phyloP scores from a whole-genome alignment of 2,329 filamentous ascomycete genomes.

The Fragosphaeria purpurea region DNA sequence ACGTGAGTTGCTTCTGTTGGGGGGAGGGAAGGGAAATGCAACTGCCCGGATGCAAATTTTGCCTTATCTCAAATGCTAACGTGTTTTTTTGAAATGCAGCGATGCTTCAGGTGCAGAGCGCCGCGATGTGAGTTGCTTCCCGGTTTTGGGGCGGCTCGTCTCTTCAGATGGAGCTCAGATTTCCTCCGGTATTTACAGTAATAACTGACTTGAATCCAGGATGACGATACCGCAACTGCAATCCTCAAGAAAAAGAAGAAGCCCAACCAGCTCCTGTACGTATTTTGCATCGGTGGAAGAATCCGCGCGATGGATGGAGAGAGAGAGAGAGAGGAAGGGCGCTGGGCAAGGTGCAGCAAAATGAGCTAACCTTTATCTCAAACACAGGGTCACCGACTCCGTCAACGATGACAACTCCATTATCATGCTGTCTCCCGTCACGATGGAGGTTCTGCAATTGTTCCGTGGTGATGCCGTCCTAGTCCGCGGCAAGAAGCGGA shows the following conservation, averaged over 20 bases:
- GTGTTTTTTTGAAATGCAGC: conserved; percentile 35
- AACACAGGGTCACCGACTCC: conserved; percentile 82
- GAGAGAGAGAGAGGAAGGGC: too few relatives aligned
- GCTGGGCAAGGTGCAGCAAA: not conserved
- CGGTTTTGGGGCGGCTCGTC: too few relatives aligned
- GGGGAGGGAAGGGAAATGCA: too few relatives aligned
- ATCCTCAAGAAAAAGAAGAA: conserved; percentile 99
- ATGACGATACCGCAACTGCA: conserved; percentile 86
- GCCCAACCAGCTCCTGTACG: conserved; percentile 94
- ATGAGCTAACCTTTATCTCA: not conserved
- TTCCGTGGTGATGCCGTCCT: conserved; percentile 98
- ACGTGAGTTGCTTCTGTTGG: conserved; percentile 43
- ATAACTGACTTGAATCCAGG: conserved; percentile 34
- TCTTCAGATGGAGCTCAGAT: too few relatives aligned
- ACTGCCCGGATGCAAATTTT: too few relatives aligned
- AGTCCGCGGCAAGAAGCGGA: conserved; percentile 98
- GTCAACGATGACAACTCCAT: conserved; percentile 99
- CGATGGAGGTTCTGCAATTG: conserved; percentile 95
- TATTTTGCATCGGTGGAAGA: not conserved
- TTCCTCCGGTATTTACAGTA: too few relatives aligned
- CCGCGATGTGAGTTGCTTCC: conserved; percentile 56
- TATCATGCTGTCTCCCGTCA: conserved; percentile 95
- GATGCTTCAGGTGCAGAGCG: conserved; percentile 82
- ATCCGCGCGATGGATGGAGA: too few relatives aligned
- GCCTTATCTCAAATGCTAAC: conserved; percentile 24